Conservation (phyloP, 2,329 filamentous ascomycete genomes). For the Sphaceloma murrayae region DNA sequence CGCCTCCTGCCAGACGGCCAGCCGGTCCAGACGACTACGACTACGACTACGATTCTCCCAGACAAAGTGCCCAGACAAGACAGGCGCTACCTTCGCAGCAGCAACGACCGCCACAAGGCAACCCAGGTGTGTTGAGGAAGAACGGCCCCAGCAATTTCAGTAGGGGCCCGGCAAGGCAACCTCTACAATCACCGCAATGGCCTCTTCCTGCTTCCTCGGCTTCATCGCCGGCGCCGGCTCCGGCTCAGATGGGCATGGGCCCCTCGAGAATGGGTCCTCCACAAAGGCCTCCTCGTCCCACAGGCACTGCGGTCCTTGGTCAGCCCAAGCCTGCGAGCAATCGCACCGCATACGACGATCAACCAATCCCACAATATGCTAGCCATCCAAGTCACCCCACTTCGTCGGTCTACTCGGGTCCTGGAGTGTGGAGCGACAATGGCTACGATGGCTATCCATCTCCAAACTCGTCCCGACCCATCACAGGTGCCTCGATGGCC, state of each 20-base stretch:
- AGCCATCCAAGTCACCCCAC: neutral
- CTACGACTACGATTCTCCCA: too few species aligned
- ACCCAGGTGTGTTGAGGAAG: conserved; percentile 5
- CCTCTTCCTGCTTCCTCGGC: neutral
- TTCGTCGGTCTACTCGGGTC: conserved; percentile 12
- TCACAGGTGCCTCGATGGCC: conserved; percentile 30
- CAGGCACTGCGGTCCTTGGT: conserved; percentile 7
- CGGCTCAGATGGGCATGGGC: too few species aligned
- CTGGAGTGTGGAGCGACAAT: conserved; percentile 16
- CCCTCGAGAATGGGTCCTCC: neutral
- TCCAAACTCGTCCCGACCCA: conserved; percentile 26
- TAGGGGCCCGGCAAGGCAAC: conserved; percentile 9
- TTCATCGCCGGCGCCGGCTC: neutral
- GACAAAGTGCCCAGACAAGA: too few species aligned
- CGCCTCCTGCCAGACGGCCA: conserved; percentile 3
- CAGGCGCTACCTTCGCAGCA: conserved; percentile 2
- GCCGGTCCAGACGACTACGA: conserved; percentile 7
- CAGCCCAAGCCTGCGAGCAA: conserved; percentile 12
- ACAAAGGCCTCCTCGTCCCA: conserved; percentile 8
- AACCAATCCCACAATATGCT: conserved; percentile 12
- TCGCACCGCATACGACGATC: conserved; percentile 3
- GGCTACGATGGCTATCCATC: conserved; percentile 23
- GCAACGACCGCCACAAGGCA: conserved; percentile 7
- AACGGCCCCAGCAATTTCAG: conserved; percentile 15
- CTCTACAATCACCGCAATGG: conserved; percentile 8